These are phyloP conservation scores for Vairimorpha ceranae DNA, from an alignment of 371 early-diverging fungal species.

Conservation along the genomic window DNA sequence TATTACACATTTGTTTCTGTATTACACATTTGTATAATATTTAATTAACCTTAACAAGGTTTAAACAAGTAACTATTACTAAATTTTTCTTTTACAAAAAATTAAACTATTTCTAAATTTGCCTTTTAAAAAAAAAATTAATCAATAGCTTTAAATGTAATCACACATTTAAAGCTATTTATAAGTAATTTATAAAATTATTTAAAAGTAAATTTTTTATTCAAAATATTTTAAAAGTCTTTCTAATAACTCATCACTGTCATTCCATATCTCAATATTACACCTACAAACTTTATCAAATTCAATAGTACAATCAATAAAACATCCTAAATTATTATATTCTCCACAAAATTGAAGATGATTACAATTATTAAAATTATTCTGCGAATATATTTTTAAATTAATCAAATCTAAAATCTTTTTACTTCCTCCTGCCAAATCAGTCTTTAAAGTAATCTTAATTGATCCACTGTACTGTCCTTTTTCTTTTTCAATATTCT, in stretches of 20 bases:
- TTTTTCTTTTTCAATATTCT: conserved; percentile 9
- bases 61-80: too few species aligned
- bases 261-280: conserved; percentile 27
- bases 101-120: too few species aligned
- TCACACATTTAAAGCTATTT: too few species aligned
- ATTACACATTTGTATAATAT: too few species aligned
- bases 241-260: conserved; percentile 20
- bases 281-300: conserved; percentile 3
- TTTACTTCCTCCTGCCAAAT: conserved; percentile 15
- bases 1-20: too few species aligned
- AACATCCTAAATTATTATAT: conserved; percentile 11
- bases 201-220: too few species aligned
- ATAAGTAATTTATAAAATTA: too few species aligned
- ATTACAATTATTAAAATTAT: conserved; percentile 2
- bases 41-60: too few species aligned
- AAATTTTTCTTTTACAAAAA: too few species aligned
- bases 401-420: conserved; percentile 36
- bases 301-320: conserved; percentile 11
- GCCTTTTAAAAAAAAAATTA: too few species aligned
- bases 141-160: too few species aligned
- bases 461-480: neutral
- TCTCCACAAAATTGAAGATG: conserved; percentile 7
- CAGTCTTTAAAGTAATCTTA: conserved; percentile 9
- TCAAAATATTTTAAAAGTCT: conserved; percentile 28
- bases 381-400: conserved; percentile 29